Percentiles rank a stretch among this genome's conserved stretches.
Conservation (phyloP, 176 grass and related monocot species). For the Musa troglodytarum region DNA sequence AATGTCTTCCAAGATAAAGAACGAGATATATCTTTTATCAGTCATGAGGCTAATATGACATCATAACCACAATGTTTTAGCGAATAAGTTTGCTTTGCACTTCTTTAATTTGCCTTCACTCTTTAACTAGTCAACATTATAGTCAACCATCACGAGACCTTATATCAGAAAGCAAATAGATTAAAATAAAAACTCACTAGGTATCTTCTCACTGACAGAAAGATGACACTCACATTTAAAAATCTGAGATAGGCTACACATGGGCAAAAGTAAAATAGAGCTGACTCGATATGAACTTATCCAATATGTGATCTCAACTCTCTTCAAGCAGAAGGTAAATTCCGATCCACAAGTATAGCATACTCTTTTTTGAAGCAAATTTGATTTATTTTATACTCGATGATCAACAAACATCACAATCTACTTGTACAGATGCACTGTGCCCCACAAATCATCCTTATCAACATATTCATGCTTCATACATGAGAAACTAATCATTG, state of each 20-base stretch:
- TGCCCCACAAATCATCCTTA: no score
- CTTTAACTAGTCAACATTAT: no score
- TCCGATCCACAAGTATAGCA: neutral
- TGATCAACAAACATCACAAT: neutral
- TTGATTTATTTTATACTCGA: neutral
- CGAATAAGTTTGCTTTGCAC: no score
- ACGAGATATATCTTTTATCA: no score
- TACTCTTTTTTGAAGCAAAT: neutral
- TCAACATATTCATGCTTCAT: neutral
- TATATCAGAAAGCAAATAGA: neutral
- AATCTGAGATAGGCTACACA: neutral
- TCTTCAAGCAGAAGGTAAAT: neutral
- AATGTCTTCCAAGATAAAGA: no score
- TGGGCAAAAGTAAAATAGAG: neutral
- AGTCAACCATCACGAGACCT: no score
- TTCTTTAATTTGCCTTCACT: no score
- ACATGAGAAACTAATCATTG: neutral
- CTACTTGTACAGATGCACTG: neutral
- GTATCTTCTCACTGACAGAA: neutral
- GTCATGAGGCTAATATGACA: no score
- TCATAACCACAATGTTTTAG: no score
- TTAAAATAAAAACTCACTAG: neutral
- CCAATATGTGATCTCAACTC: neutral
- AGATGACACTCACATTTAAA: neutral
- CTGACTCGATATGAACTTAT: constrained; percentile 1